Evolutionary conservation across 371 early-diverging fungal genomes (phyloP).

Genomic region (Mucor irregularis): DNA sequence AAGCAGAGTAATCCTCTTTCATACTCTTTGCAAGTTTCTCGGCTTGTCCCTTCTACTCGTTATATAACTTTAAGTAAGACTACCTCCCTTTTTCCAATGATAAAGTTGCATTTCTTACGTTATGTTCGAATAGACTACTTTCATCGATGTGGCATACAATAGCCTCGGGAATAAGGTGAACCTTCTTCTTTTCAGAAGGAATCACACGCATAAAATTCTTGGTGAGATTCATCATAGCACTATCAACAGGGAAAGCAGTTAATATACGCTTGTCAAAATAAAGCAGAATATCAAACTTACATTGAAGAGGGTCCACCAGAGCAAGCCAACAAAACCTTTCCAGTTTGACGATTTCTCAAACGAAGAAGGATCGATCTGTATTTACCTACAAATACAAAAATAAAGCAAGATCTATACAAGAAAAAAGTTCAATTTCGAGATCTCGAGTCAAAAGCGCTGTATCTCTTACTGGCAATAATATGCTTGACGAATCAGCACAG

Average conservation of each 20-base stretch:
- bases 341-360: constrained; percentile 31
- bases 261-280: too few species aligned
- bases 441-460: not conserved
- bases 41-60: constrained; percentile 25
- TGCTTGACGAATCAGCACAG: constrained; percentile 69
- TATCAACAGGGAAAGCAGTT: too few species aligned
- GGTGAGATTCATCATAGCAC: constrained; percentile 62
- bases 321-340: constrained; percentile 74
- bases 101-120: constrained; percentile 20
- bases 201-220: constrained; percentile 57
- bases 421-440: not conserved
- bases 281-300: constrained; percentile 50
- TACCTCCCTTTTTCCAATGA: not conserved
- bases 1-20: constrained; percentile 23
- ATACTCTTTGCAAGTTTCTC: constrained; percentile 36
- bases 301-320: constrained; percentile 86
- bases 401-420: constrained; percentile 57
- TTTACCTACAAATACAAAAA: constrained; percentile 63
- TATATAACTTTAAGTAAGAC: not conserved
- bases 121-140: constrained; percentile 53
- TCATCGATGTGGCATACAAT: constrained; percentile 80
- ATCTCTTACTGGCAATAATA: constrained; percentile 72
- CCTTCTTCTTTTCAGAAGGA: constrained; percentile 51
- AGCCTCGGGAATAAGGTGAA: constrained; percentile 53
- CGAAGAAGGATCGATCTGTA: constrained; percentile 60